Percentiles rank a stretch among this genome's conserved stretches.
Evolutionary conservation across 176 grass and related monocot genomes (phyloP).

Genomic region (Oropetium thomaeum): DNA sequence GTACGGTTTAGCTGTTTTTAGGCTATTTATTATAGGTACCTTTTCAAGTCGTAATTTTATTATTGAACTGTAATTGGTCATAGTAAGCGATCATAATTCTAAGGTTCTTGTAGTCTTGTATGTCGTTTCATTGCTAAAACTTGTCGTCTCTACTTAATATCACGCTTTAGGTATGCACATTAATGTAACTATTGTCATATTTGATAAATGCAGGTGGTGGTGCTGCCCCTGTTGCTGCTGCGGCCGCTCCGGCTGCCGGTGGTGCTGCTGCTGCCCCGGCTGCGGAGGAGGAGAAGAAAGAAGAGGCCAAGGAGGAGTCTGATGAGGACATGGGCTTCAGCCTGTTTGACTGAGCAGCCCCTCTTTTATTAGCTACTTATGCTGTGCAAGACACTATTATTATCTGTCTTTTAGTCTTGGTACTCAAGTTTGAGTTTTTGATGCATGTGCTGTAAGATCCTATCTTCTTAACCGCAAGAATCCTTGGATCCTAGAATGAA

Average conservation of each 20-base stretch:
- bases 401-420: constrained; percentile 28
- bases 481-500: constrained; percentile 13
- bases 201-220: constrained; percentile 52
- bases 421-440: constrained; percentile 37
- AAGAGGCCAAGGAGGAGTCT: constrained; percentile 73
- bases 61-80: neutral
- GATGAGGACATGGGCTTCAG: constrained; percentile 91
- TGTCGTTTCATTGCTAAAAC: no score
- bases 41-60: no score
- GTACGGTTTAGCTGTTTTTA: no score
- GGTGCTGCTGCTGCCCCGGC: constrained; percentile 40
- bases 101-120: no score
- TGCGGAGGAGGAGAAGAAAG: constrained; percentile 75
- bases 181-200: no score
- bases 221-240: constrained; percentile 49
- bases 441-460: constrained; percentile 9
- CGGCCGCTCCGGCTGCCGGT: constrained; percentile 46
- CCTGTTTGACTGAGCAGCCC: constrained; percentile 57
- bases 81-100: neutral
- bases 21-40: no score
- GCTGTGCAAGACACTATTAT: constrained; percentile 29
- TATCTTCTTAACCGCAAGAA: constrained; percentile 1
- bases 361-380: neutral
- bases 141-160: no score
- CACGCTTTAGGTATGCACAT: no score